phyloP scores from a whole-genome alignment of 345 rosid species.

The Eucalyptus melliodora region DNA sequence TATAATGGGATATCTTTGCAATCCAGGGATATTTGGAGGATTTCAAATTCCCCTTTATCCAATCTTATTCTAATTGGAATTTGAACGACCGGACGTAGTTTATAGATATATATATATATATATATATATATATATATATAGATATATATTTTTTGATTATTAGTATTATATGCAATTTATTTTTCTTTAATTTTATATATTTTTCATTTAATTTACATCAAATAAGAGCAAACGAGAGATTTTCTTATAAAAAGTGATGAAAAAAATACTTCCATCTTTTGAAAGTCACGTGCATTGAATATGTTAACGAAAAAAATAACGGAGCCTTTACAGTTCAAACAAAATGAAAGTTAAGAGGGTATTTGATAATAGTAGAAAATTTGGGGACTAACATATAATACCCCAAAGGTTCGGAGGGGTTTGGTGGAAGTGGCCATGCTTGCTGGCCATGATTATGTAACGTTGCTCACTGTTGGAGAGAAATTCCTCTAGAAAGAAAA shows the following conservation, averaged over 20 bases:
- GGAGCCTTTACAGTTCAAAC: neutral
- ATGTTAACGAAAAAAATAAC: too few species aligned
- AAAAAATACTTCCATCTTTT: neutral
- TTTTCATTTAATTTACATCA: neutral
- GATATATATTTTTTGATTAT: too few species aligned
- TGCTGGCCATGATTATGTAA: too few species aligned
- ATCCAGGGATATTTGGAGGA: neutral
- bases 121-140: too few species aligned
- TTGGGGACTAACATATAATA: neutral
- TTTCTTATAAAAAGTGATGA: neutral
- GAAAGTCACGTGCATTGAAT: too few species aligned
- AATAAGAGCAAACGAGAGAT: neutral
- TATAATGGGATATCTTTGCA: too few species aligned
- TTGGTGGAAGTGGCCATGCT: too few species aligned
- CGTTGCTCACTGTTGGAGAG: too few species aligned
- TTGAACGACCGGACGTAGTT: fast-evolving
- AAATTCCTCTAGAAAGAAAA: too few species aligned
- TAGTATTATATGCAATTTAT: neutral
- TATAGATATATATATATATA: too few species aligned
- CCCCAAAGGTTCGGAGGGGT: neutral
- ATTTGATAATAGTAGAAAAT: neutral
- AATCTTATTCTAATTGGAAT: too few species aligned
- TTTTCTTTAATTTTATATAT: neutral
- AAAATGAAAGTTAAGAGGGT: neutral
- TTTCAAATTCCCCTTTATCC: neutral